phyloP scores from a whole-genome alignment of 140 eudicot genomes.

The Erigeron philadelphicus region DNA sequence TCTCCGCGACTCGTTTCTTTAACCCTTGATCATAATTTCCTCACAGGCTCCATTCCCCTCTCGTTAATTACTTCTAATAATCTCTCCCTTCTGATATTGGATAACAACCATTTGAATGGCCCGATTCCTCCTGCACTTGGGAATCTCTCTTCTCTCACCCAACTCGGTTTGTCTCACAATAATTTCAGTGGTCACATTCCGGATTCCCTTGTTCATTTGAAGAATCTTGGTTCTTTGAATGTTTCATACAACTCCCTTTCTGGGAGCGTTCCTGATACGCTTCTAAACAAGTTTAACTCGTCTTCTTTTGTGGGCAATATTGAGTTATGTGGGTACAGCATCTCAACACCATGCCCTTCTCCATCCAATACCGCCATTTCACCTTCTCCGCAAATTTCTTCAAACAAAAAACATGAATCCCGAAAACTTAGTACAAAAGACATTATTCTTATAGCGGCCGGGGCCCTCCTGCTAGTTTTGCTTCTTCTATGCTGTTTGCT shows the following conservation, averaged over 20 bases:
- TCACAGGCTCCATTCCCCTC: slow-evolving; percentile 60
- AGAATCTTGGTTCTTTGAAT: slow-evolving; percentile 43
- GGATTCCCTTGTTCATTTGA: slow-evolving; percentile 36
- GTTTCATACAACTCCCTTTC: slow-evolving; percentile 57
- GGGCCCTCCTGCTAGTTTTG: slow-evolving; percentile 54
- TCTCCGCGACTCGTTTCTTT: slow-evolving; percentile 42
- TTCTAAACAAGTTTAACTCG: slow-evolving; percentile 38
- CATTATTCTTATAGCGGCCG: slow-evolving; percentile 75
- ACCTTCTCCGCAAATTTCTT: slow-evolving; percentile 24
- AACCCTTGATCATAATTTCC: slow-evolving; percentile 65
- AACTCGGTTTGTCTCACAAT: slow-evolving; percentile 37
- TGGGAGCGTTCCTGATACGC: slow-evolving; percentile 59
- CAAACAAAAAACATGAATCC: slow-evolving; percentile 24
- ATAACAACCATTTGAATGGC: slow-evolving; percentile 39
- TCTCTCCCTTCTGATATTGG: slow-evolving; percentile 33
- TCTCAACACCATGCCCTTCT: slow-evolving; percentile 50
- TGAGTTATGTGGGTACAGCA: slow-evolving; percentile 69
- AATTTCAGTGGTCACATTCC: slow-evolving; percentile 56
- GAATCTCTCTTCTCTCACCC: slow-evolving; percentile 34
- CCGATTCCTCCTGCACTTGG: slow-evolving; percentile 36
- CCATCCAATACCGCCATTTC: slow-evolving; percentile 38
- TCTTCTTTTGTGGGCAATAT: slow-evolving; percentile 75
- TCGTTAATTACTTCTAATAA: slow-evolving; percentile 35
- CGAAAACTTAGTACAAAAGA: slow-evolving; percentile 74
- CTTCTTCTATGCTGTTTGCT: slow-evolving; percentile 68